Evolutionary conservation across 2,329 filamentous ascomycete genomes (phyloP), one percentile per base, ranked within the genome.

Genomic region (Claviceps maximensis): DNA sequence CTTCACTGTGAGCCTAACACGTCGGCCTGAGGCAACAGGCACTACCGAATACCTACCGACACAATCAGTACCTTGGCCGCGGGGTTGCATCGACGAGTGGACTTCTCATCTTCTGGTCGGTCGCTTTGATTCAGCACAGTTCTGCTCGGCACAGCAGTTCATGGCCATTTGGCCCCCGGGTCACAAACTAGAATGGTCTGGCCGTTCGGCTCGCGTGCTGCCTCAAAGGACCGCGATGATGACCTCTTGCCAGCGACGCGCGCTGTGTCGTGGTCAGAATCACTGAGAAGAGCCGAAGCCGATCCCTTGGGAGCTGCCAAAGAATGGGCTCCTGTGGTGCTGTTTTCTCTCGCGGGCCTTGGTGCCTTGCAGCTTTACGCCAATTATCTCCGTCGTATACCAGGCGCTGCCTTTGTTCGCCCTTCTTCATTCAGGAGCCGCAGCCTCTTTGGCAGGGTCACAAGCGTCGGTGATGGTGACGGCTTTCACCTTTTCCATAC

Each of bases 401-500:
- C 89, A 4, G 84, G 82, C 53, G 80, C 87, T 38, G 75, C 79
- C 25, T 78, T 89, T 64, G 85, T 98, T 59, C 81, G 82, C 48
- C 86, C 88, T 2, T 73, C 75, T 12, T 85, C 84, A 64, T 91
- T 91, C 65, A 81, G 87, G 47, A 82, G 75, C 56, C 78, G 87
- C 60, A 90, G 81, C 59, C 65, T 98, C 44, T 86, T 91, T 60
- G 93, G 93, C 15, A 79, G 79, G 56, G 93, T 97, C 44, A 96
- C 91, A 13, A 89, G 87, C 60, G 93, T 98, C 25, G 93, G 94
- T 44, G 93, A 98, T 75, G 94, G 89, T 4, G 93, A 98, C 69
- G 91, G 91, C 65, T 96, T 98, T 67, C 86, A 93, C 60, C 68
- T 98, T 48, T 98, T 86, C 66, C 93, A 98, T 67, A 97, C 89